Percentiles rank a stretch among this genome's conserved stretches.
Conservation (phyloP, 495 filamentous ascomycete species). For the Cetradonia linearis region DNA sequence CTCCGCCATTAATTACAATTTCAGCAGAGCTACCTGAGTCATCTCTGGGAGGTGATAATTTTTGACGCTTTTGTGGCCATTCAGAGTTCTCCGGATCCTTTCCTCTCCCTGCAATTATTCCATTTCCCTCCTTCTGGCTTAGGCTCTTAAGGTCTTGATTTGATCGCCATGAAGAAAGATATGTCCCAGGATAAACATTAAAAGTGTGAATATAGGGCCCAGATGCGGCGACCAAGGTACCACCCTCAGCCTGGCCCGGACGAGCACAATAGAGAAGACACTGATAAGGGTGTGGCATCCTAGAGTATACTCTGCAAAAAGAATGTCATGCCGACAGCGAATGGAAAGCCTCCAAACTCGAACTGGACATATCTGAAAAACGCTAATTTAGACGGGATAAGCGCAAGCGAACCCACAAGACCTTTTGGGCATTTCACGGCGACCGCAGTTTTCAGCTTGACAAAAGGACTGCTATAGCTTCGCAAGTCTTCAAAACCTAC, state of each 20-base stretch:
- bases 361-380: neutral
- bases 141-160: slow-evolving; percentile 24
- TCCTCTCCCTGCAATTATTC: neutral
- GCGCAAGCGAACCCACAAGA: slow-evolving; percentile 19
- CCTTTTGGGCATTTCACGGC: neutral
- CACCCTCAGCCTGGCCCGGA: slow-evolving; percentile 26
- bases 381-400: slow-evolving; percentile 7
- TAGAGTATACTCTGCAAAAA: neutral
- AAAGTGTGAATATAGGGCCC: slow-evolving; percentile 47
- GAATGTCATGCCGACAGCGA: neutral
- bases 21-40: slow-evolving; percentile 21
- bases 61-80: slow-evolving; percentile 44
- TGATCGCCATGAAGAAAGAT: slow-evolving; percentile 43
- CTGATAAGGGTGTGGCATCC: slow-evolving; percentile 44
- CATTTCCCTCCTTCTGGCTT: slow-evolving; percentile 14
- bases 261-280: slow-evolving; percentile 39
- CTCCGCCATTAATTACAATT: slow-evolving; percentile 20
- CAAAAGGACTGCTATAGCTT: neutral
- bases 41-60: slow-evolving; percentile 31
- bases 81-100: slow-evolving; percentile 26
- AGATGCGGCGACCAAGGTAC: slow-evolving; percentile 45
- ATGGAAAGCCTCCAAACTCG: neutral
- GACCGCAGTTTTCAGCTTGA: neutral
- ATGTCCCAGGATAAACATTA: slow-evolving; percentile 33
- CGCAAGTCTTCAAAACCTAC: neutral